Evolutionary conservation across 176 grass and related monocot genomes (phyloP).

Genomic region (Aegilops speltoides): DNA sequence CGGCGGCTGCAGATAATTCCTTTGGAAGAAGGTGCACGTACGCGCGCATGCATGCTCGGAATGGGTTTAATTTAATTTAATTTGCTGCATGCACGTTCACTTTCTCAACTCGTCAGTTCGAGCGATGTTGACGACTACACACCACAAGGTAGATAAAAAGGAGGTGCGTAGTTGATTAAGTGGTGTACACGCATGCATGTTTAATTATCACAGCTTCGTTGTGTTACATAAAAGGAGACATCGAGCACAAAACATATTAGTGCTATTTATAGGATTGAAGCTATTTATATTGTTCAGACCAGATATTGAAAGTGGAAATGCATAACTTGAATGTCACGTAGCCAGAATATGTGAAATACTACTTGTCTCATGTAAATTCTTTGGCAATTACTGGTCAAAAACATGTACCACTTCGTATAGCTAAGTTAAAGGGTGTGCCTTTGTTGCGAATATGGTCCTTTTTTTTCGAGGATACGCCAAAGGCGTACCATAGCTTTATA

Average conservation of each 20-base stretch:
- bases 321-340: constrained; percentile 1
- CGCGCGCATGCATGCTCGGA: background rate
- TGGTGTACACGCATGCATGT: constrained; percentile 10
- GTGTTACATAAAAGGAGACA: background rate
- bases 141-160: background rate
- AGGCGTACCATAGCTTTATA: no score
- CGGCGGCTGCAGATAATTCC: constrained; percentile 47
- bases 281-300: constrained; percentile 25
- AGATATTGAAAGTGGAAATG: background rate
- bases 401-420: background rate
- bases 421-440: background rate
- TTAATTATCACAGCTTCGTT: constrained; percentile 2
- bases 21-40: background rate
- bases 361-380: constrained; percentile 11
- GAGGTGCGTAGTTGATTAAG: background rate
- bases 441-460: background rate
- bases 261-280: background rate
- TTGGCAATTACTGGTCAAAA: background rate
- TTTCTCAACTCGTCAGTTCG: background rate
- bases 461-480: no score
- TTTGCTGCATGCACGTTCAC: background rate
- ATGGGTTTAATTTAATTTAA: background rate
- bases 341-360: background rate
- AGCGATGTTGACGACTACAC: background rate
- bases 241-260: background rate